These are phyloP conservation scores for Ophiostoma sp. DNA, from an alignment of 2,329 filamentous ascomycete species.

Conservation along the genomic window DNA sequence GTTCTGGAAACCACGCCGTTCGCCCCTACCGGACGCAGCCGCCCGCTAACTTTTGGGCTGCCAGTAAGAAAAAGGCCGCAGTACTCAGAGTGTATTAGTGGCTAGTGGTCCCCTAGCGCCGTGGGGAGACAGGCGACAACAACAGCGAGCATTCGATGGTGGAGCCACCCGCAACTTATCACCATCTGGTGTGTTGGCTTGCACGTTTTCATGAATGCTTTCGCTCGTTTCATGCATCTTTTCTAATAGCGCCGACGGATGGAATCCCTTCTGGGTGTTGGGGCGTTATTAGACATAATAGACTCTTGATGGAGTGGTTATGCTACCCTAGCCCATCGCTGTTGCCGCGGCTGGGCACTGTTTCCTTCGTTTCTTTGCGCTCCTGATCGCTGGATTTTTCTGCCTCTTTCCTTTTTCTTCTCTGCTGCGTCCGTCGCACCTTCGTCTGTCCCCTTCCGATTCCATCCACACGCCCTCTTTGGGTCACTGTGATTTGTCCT, in stretches of 20 bases:
- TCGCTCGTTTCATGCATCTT: neutral
- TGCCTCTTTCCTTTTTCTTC: neutral
- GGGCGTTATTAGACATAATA: neutral
- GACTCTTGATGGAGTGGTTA: conserved; percentile 1
- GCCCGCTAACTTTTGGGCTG: neutral
- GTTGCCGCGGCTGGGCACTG: conserved; percentile 8
- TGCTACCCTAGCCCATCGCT: neutral
- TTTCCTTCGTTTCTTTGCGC: neutral
- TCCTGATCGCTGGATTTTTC: neutral
- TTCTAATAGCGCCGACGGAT: neutral
- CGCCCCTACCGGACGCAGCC: conserved; percentile 19
- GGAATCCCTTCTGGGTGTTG: conserved; percentile 3
- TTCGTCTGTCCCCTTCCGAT: neutral
- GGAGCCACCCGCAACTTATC: conserved; percentile 12
- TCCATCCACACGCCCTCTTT: conserved; percentile 7
- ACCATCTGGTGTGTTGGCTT: neutral
- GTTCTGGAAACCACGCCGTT: conserved; percentile 10
- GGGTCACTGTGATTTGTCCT: neutral
- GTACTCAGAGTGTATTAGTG: neutral
- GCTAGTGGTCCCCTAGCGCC: neutral
- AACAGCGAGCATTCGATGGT: conserved; percentile 15
- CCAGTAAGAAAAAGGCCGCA: conserved; percentile 19
- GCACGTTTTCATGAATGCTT: neutral
- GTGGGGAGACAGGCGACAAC: conserved; percentile 15
- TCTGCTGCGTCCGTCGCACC: conserved; percentile 1